A percentile compares a stretch with the other conserved stretches of the same genome.
These are phyloP conservation scores for Phytophthora aleatoria DNA, from an alignment of 352 stramenopile species.

Conservation along the genomic window DNA sequence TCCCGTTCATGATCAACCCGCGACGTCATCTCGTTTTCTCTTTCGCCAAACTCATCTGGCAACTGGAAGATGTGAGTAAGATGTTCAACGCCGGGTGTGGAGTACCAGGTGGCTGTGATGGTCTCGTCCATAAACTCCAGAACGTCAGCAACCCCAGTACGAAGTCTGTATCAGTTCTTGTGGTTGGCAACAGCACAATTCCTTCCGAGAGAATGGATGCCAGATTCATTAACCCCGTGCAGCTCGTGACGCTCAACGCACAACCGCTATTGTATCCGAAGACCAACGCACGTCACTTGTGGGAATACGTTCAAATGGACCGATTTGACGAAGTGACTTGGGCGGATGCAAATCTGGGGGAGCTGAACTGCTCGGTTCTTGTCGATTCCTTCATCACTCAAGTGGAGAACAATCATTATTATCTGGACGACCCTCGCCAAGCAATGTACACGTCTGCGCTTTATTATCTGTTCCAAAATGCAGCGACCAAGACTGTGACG, in stretches of 20 bases:
- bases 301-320: slow-evolving; percentile 28
- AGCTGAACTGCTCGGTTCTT: slow-evolving; percentile 41
- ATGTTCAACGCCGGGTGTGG: slow-evolving; percentile 39
- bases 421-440: slow-evolving; percentile 46
- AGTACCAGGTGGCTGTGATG: slow-evolving; percentile 23
- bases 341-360: slow-evolving; percentile 17
- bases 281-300: slow-evolving; percentile 23
- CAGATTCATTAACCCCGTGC: slow-evolving; percentile 29
- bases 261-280: slow-evolving; percentile 26
- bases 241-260: slow-evolving; percentile 30
- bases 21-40: slow-evolving; percentile 42
- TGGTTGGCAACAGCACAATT: slow-evolving; percentile 31
- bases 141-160: slow-evolving; percentile 13
- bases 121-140: slow-evolving; percentile 33
- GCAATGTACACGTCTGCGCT: slow-evolving; percentile 54
- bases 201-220: slow-evolving; percentile 19
- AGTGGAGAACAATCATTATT: slow-evolving; percentile 52
- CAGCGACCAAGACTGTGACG: slow-evolving; percentile 35
- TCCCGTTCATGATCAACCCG: slow-evolving; percentile 33
- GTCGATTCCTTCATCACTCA: slow-evolving; percentile 56
- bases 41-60: slow-evolving; percentile 43
- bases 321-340: slow-evolving; percentile 20
- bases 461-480: slow-evolving; percentile 57
- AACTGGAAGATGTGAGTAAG: slow-evolving; percentile 34
- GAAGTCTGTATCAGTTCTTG: slow-evolving; percentile 22